These are phyloP conservation scores for Rhizophora mangle DNA, from an alignment of 345 rosid species.

Conservation along the genomic window DNA sequence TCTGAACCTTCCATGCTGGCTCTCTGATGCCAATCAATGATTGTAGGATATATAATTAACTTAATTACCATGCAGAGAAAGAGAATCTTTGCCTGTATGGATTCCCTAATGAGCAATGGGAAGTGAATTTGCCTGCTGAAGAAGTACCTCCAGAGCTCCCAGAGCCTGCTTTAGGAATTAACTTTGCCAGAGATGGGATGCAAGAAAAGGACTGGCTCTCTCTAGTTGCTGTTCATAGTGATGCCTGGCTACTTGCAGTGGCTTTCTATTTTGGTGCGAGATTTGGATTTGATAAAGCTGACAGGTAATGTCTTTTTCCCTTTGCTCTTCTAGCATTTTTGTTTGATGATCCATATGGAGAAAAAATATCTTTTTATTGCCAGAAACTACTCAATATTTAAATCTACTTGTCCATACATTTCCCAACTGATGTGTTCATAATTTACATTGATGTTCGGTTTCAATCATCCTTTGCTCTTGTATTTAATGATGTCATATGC, in stretches of 20 bases:
- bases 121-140: conserved; percentile 32
- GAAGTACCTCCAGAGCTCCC: conserved; percentile 36
- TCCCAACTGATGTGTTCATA: no score
- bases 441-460: background rate
- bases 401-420: background rate
- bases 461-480: no score
- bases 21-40: conserved; percentile 6
- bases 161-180: conserved; percentile 32
- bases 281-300: conserved; percentile 32
- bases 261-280: conserved; percentile 33
- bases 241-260: conserved; percentile 32
- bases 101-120: conserved; percentile 31
- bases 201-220: conserved; percentile 34
- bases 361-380: background rate
- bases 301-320: conserved; percentile 6
- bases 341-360: background rate
- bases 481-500: background rate
- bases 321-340: background rate
- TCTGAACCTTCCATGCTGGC: background rate
- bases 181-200: conserved; percentile 36
- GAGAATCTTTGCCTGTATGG: conserved; percentile 34
- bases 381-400: background rate
- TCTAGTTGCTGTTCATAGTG: conserved; percentile 33
- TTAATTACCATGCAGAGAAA: conserved; percentile 17
- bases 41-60: conserved; percentile 9